Evolutionary conservation across 106 monocot species (phyloP).

Genomic region (Allium sativum): DNA sequence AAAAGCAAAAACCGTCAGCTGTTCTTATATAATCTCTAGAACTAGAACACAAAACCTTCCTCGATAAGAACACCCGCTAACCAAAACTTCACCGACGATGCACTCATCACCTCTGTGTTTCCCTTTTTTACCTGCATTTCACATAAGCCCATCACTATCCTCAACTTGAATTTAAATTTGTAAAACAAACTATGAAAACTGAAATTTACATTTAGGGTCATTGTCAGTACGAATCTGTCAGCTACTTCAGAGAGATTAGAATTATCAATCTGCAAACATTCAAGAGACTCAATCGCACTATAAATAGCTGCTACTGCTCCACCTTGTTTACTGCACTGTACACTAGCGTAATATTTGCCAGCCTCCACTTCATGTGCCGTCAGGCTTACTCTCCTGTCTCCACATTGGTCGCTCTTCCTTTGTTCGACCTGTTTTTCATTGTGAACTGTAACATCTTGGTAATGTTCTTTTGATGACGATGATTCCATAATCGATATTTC

Average conservation of each 20-base stretch:
- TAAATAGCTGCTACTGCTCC: slow-evolving; percentile 28
- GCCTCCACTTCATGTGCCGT: slow-evolving; percentile 25
- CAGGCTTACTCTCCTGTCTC: slow-evolving; percentile 20
- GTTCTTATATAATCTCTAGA: background rate
- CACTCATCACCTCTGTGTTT: background rate
- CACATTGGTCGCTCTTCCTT: background rate
- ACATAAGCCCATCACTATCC: no score
- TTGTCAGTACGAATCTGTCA: slow-evolving; percentile 7
- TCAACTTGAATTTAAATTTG: no score
- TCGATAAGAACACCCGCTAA: slow-evolving; percentile 2
- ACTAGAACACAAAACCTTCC: slow-evolving; percentile 7
- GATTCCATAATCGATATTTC: slow-evolving; percentile 42
- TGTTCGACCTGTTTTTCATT: background rate
- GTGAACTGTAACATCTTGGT: background rate
- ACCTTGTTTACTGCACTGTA: slow-evolving; percentile 30
- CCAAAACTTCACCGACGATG: background rate
- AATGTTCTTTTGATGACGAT: slow-evolving; percentile 4
- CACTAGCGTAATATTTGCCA: slow-evolving; percentile 22
- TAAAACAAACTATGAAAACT: no score
- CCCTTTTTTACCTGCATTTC: no score
- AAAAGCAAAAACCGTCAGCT: no score
- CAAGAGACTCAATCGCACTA: slow-evolving; percentile 33
- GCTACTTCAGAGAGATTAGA: slow-evolving; percentile 24
- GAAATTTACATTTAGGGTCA: slow-evolving; percentile 24
- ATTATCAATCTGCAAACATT: slow-evolving; percentile 30